phyloP scores from a whole-genome alignment of 2,329 filamentous ascomycete genomes.

The Nemania sp. region DNA sequence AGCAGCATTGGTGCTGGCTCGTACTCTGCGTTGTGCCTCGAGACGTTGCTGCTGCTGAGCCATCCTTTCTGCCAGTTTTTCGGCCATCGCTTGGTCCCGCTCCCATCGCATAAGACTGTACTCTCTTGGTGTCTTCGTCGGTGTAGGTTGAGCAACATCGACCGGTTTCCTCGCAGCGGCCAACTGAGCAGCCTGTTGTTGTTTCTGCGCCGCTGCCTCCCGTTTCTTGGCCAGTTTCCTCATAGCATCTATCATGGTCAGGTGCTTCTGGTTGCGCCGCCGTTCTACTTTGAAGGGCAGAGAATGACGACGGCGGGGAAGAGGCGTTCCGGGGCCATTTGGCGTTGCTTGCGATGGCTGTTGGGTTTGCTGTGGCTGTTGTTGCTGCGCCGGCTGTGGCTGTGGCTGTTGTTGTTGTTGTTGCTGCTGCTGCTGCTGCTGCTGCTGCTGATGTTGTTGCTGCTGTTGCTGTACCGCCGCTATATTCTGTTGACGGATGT shows the following conservation, averaged over 20 bases:
- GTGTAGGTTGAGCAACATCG: slow-evolving; percentile 59
- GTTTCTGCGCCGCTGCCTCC: slow-evolving; percentile 83
- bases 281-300: slow-evolving; percentile 85
- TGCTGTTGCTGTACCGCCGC: slow-evolving; percentile 47
- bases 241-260: slow-evolving; percentile 92
- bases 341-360: slow-evolving; percentile 43
- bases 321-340: slow-evolving; percentile 51
- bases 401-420: slow-evolving; percentile 42
- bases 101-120: slow-evolving; percentile 91
- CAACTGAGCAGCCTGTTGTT: slow-evolving; percentile 76
- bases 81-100: slow-evolving; percentile 71
- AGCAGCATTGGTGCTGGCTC: slow-evolving; percentile 37
- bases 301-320: slow-evolving; percentile 69
- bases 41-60: slow-evolving; percentile 60
- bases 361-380: too few species aligned
- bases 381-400: slow-evolving; percentile 34
- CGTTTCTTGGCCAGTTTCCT: slow-evolving; percentile 93
- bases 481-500: slow-evolving; percentile 59
- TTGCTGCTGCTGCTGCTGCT: slow-evolving; percentile 44
- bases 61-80: slow-evolving; percentile 65
- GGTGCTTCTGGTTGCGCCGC: slow-evolving; percentile 81
- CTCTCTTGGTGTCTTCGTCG: slow-evolving; percentile 79
- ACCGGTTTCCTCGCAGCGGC: slow-evolving; percentile 82
- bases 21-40: slow-evolving; percentile 58
- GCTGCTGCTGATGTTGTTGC: slow-evolving; percentile 36